Percentiles rank a stretch among this genome's conserved stretches.
These are phyloP conservation scores for Yarrowia osloensis DNA, from an alignment of 805 yeast genomes.

Conservation along the genomic window DNA sequence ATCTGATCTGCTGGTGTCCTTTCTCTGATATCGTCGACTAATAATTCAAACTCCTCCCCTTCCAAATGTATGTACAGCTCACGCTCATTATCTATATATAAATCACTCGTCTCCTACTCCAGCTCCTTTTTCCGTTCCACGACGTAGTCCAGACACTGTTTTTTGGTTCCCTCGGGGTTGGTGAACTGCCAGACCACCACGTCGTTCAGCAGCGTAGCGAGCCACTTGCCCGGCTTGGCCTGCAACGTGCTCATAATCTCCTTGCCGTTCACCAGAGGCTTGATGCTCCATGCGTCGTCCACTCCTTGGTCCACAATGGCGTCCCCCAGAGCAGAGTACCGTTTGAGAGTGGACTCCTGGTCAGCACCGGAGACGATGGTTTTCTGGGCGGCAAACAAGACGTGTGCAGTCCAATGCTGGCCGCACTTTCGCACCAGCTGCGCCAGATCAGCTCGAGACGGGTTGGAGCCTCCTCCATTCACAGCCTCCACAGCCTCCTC, in stretches of 20 bases:
- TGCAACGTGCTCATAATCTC: constrained; percentile 54
- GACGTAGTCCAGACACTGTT: constrained; percentile 54
- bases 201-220: constrained; percentile 56
- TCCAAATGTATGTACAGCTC: too few species aligned
- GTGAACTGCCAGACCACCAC: constrained; percentile 77
- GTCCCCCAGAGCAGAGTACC: constrained; percentile 35
- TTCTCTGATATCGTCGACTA: too few species aligned
- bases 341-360: constrained; percentile 37
- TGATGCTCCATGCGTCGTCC: constrained; percentile 50
- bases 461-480: constrained; percentile 34
- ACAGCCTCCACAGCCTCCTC: constrained; percentile 41
- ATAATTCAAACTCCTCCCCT: too few species aligned
- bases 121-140: constrained; percentile 39
- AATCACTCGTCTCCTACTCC: constrained; percentile 40
- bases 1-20: too few species aligned
- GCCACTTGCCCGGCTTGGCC: constrained; percentile 84
- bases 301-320: constrained; percentile 45
- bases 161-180: constrained; percentile 57
- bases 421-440: constrained; percentile 56
- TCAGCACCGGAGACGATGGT: constrained; percentile 43
- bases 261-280: constrained; percentile 70
- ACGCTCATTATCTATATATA: background rate
- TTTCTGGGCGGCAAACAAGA: constrained; percentile 43
- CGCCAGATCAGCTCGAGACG: constrained; percentile 57
- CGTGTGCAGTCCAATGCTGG: constrained; percentile 51